Conservation (phyloP, 2,329 filamentous ascomycete species). For the Hortaea werneckii region DNA sequence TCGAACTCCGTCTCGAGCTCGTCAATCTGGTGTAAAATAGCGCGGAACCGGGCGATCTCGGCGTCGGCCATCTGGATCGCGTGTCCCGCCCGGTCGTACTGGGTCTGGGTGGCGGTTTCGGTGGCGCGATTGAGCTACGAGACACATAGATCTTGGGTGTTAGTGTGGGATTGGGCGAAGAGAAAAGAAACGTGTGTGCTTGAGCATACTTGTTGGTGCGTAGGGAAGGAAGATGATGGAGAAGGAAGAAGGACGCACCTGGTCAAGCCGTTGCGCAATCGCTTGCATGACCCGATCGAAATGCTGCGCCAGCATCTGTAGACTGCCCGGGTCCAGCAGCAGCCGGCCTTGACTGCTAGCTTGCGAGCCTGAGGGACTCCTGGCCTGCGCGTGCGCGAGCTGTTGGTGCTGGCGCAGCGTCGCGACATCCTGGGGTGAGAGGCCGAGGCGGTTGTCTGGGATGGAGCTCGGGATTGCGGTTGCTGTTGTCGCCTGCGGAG, state of each 20-base stretch:
- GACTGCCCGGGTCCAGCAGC: conserved; percentile 53
- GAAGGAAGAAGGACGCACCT: conserved; percentile 42
- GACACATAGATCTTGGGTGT: not conserved
- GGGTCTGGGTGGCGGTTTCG: conserved; percentile 49
- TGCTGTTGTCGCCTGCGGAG: not conserved
- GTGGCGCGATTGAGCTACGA: conserved; percentile 52
- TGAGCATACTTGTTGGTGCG: too few relatives aligned
- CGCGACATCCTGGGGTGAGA: conserved; percentile 71
- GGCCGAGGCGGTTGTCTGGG: conserved; percentile 76
- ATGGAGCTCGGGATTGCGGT: conserved; percentile 50
- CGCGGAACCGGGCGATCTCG: conserved; percentile 79
- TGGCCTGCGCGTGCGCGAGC: conserved; percentile 53
- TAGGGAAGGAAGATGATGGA: not conserved
- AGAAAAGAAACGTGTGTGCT: too few relatives aligned
- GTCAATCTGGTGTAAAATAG: conserved; percentile 79
- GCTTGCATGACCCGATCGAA: conserved; percentile 54
- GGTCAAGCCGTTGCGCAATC: conserved; percentile 51
- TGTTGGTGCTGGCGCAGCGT: conserved; percentile 77
- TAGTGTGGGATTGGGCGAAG: not conserved
- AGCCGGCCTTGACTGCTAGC: conserved; percentile 62
- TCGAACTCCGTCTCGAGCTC: conserved; percentile 91
- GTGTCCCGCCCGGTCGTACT: conserved; percentile 49
- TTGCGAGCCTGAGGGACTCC: conserved; percentile 59
- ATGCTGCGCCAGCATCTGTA: conserved; percentile 51
- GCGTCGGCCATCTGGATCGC: conserved; percentile 70